phyloP scores from a whole-genome alignment of 78 protist genomes.

The Chrysochromulina tobinii region DNA sequence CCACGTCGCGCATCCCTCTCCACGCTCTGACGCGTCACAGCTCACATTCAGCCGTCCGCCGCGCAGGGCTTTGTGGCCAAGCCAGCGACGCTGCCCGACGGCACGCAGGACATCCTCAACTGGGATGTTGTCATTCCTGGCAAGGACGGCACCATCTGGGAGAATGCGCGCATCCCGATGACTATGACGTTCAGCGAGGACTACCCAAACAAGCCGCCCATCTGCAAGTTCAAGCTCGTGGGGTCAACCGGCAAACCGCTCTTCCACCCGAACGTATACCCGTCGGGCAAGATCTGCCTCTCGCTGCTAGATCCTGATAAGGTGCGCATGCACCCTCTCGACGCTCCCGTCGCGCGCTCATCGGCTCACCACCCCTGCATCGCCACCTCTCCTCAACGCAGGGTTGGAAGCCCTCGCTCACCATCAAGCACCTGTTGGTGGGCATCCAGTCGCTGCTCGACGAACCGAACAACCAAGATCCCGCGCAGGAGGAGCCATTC shows the following conservation, averaged over 20 bases:
- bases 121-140: conserved; percentile 22
- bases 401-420: not conserved
- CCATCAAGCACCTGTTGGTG: not conserved
- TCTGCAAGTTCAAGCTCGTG: not conserved
- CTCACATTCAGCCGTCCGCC: not conserved
- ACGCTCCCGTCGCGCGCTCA: too few relatives aligned
- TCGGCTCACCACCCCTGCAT: too few relatives aligned
- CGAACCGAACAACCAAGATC: not conserved
- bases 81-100: not conserved
- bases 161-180: not conserved
- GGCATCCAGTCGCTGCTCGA: not conserved
- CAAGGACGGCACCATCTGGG: conserved; percentile 30
- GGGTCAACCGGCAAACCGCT: not conserved
- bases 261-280: conserved; percentile 48
- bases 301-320: not conserved
- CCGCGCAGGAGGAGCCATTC: conserved; percentile 74
- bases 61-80: not conserved
- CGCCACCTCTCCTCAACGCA: not conserved
- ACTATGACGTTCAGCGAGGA: not conserved
- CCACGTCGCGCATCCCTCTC: conserved; percentile 59
- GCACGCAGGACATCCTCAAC: not conserved
- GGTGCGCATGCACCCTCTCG: too few relatives aligned
- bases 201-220: conserved; percentile 45
- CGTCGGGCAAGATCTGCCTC: conserved; percentile 43
- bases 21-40: conserved; percentile 35